Evolutionary conservation across 1,284 basidiomycete species (phyloP), one percentile per base, ranked within the genome.

Genomic region (Apiotrichum domesticum): DNA sequence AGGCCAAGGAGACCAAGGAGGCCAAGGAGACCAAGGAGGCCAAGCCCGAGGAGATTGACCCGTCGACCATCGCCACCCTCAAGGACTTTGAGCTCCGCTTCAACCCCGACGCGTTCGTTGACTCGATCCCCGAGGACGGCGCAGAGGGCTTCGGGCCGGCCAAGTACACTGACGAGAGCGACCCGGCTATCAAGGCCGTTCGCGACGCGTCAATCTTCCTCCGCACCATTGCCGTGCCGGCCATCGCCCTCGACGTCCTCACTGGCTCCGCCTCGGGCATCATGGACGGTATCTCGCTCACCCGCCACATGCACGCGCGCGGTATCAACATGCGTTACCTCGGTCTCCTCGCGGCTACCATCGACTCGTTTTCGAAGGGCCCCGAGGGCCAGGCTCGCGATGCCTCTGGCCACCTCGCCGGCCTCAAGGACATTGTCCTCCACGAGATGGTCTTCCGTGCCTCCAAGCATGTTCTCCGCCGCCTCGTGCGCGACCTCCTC

Each of bases 321-420:
- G 82, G 82, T 68, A 80, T 83, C 77, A 83, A 83, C 74, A 79
- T 83, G 66, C 78, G 82, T 53, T 82, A 83, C 72, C 77, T 83
- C 40, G 82, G 82, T 51, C 66, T 74, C 52, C 62, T 78, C 41
- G 67, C 80, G 34, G 75, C 72, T 14, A 70, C 74, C 46, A 71
- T 79, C 44, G 74, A 76, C 42, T 66, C 74, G 39, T 77, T 78
- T 65, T 72, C 75, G 56, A 70, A 67, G 35, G 62, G 66, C 50
- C 53, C 68, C 32, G 72, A 70, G 48, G 64, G 69, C 47, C 56
- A 65, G 55, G 32, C 51, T 49, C 58, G 64, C 51, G 50, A 53
- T 21, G 68, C 73, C 37, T 55, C 55, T 10, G 74, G 73, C 42
- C 66, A 73, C 51, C 67, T 79, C 35, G 54, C 62, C 29, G 59